These are phyloP conservation scores for Mortierella antarctica DNA, from an alignment of 192 early-diverging fungal species.

Conservation along the genomic window DNA sequence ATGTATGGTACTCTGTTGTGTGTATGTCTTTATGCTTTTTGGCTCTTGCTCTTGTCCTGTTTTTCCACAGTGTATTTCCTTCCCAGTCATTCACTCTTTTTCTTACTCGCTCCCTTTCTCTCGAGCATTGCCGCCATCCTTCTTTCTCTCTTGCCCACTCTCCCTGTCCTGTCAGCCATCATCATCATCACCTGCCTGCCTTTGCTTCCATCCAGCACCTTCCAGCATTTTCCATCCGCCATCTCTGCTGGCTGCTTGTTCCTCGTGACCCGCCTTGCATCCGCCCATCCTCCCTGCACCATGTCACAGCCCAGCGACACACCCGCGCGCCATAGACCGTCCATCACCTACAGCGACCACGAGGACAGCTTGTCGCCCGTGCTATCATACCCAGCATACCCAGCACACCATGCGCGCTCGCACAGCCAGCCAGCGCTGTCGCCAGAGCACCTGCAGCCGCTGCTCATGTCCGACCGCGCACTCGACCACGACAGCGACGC, in stretches of 20 bases:
- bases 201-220: neutral
- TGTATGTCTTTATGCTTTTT: too few relatives aligned
- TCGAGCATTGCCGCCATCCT: neutral
- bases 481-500: neutral
- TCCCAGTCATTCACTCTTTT: neutral
- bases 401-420: conserved; percentile 7
- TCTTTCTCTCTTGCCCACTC: neutral
- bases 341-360: conserved; percentile 9
- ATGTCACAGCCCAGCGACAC: neutral
- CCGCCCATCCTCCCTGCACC: neutral
- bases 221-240: neutral
- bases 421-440: conserved; percentile 8
- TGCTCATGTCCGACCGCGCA: conserved; percentile 1
- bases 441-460: conserved; percentile 9
- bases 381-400: neutral
- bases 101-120: neutral
- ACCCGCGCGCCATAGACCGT: neutral
- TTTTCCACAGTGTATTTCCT: neutral
- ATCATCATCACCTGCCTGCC: neutral
- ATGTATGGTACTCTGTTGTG: too few relatives aligned
- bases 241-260: neutral
- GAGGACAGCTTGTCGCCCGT: neutral
- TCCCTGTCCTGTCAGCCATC: neutral
- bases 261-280: neutral
- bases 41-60: neutral